Evolutionary conservation across 352 stramenopile genomes (phyloP).

Genomic region (Pythium phragmitis): DNA sequence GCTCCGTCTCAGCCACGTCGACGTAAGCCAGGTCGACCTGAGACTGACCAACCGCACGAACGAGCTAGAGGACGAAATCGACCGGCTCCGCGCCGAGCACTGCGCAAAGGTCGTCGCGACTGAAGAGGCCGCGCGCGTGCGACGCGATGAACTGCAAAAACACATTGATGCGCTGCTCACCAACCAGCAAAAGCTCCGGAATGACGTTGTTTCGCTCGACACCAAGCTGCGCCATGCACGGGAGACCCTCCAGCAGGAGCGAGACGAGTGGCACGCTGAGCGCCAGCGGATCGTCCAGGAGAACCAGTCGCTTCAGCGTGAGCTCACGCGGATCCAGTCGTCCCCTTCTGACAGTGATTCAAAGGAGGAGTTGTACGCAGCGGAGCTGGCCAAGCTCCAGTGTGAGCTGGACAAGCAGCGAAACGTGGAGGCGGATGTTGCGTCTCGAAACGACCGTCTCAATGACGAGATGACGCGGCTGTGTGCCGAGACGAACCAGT

Average conservation of each 20-base stretch:
- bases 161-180: constrained; percentile 33
- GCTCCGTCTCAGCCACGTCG: constrained; percentile 23
- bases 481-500: constrained; percentile 19
- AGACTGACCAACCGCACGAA: constrained; percentile 39
- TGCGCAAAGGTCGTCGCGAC: constrained; percentile 33
- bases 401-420: constrained; percentile 11
- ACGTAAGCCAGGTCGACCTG: constrained; percentile 33
- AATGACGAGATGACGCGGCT: constrained; percentile 25
- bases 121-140: constrained; percentile 33
- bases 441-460: constrained; percentile 9
- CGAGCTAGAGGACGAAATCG: constrained; percentile 64
- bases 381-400: constrained; percentile 3
- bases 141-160: constrained; percentile 32
- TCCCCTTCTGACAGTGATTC: not conserved
- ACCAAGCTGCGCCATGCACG: constrained; percentile 33
- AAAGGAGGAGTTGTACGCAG: constrained; percentile 3
- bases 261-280: constrained; percentile 35
- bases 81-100: constrained; percentile 50
- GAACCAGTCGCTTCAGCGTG: constrained; percentile 18
- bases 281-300: constrained; percentile 17
- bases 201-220: constrained; percentile 50
- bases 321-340: constrained; percentile 4
- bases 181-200: constrained; percentile 55
- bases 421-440: not conserved
- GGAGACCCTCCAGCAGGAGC: constrained; percentile 41